A percentile compares a stretch with the other conserved stretches of the same genome.
Evolutionary conservation across 345 rosid genomes (phyloP).

Genomic region (Combretum micranthum): DNA sequence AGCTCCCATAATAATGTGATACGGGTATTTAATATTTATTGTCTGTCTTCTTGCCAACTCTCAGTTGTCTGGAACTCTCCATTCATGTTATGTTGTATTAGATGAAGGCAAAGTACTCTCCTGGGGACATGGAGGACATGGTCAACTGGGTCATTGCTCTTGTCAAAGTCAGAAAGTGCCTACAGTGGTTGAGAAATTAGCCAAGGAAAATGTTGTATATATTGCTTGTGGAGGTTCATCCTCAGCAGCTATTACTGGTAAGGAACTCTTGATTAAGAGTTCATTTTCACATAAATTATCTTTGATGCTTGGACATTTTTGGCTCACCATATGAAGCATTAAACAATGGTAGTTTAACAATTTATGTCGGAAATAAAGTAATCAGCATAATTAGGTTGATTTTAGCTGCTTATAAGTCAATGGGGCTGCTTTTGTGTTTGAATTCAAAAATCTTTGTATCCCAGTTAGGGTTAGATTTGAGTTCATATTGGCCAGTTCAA

Average conservation of each 20-base stretch:
- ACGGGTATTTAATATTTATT: too few relatives aligned
- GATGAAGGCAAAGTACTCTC: conserved; percentile 85
- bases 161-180: conserved; percentile 50
- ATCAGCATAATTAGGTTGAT: too few relatives aligned
- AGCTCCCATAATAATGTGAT: not conserved
- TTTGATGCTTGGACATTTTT: not conserved
- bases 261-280: conserved; percentile 2
- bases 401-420: too few relatives aligned
- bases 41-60: too few relatives aligned
- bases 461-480: too few relatives aligned
- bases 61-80: too few relatives aligned
- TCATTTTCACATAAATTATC: too few relatives aligned
- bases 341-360: not conserved
- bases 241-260: conserved; percentile 82
- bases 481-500: too few relatives aligned
- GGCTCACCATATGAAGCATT: not conserved
- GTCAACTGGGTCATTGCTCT: conserved; percentile 77
- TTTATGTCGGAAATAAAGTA: too few relatives aligned
- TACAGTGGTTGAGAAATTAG: conserved; percentile 48
- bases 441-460: too few relatives aligned
- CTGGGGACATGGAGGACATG: conserved; percentile 95
- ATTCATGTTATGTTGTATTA: conserved; percentile 17
- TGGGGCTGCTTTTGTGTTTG: too few relatives aligned
- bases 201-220: conserved; percentile 44
- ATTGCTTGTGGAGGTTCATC: conserved; percentile 87